These are phyloP conservation scores for Eucalyptus lansdowneana DNA, from an alignment of 345 rosid genomes.

Conservation along the genomic window DNA sequence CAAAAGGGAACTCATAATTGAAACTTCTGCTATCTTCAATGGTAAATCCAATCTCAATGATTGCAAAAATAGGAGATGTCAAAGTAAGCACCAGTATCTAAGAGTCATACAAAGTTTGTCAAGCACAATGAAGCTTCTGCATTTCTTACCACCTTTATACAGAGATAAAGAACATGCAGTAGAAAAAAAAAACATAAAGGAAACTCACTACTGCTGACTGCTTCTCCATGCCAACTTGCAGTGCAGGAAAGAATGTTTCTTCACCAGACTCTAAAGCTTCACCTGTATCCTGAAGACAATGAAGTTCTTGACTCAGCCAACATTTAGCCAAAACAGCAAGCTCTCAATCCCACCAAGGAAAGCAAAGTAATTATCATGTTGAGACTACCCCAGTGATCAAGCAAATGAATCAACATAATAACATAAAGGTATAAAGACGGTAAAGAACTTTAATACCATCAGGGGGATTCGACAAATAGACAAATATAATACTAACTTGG, in stretches of 20 bases:
- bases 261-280: conserved; percentile 74
- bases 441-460: neutral
- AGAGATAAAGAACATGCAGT: neutral
- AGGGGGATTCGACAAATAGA: neutral
- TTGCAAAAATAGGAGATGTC: neutral
- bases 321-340: neutral
- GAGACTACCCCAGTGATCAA: neutral
- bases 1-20: neutral
- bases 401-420: neutral
- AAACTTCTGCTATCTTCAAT: neutral
- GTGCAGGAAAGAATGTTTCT: conserved; percentile 77
- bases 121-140: neutral
- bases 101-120: neutral
- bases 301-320: neutral
- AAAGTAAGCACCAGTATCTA: neutral
- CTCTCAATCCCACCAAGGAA: neutral
- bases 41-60: neutral
- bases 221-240: conserved; percentile 50
- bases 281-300: conserved; percentile 41
- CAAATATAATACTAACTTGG: neutral
- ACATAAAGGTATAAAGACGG: neutral
- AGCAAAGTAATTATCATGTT: neutral
- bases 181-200: neutral
- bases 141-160: neutral
- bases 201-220: conserved; percentile 64